These are phyloP conservation scores for Boletus sp. DNA, from an alignment of 768 basidiomycete genomes.

Conservation along the genomic window DNA sequence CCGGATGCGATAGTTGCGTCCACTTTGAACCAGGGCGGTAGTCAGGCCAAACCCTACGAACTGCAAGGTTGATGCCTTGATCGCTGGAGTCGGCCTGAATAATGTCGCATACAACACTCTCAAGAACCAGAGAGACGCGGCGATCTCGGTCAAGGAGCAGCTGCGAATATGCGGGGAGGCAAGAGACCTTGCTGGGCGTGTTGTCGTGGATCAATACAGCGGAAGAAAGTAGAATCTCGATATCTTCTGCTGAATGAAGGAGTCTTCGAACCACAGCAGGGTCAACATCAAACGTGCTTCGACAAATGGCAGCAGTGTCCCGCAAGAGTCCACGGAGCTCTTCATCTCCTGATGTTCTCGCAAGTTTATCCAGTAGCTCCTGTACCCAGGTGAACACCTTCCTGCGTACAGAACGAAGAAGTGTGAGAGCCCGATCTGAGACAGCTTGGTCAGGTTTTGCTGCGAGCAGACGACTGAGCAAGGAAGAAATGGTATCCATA, in stretches of 20 bases:
- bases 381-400: conserved; percentile 35
- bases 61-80: conserved; percentile 30
- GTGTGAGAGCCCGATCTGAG: conserved; percentile 12
- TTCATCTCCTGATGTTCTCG: not conserved
- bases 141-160: conserved; percentile 31
- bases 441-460: conserved; percentile 15
- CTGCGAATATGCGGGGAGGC: conserved; percentile 9
- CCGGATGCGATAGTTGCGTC: conserved; percentile 16
- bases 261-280: not conserved
- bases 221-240: conserved; percentile 32
- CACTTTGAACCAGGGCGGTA: conserved; percentile 29
- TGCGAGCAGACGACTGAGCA: conserved; percentile 36
- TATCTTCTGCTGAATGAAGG: conserved; percentile 22
- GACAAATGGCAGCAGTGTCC: conserved; percentile 22
- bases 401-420: conserved; percentile 32
- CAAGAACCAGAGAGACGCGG: conserved; percentile 31
- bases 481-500: conserved; percentile 30
- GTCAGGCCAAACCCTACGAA: conserved; percentile 29
- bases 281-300: conserved; percentile 30
- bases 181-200: conserved; percentile 11
- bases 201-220: conserved; percentile 33
- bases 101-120: conserved; percentile 11
- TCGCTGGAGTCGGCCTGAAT: conserved; percentile 6
- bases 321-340: conserved; percentile 8
- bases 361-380: conserved; percentile 27